Evolutionary conservation across 305 asterid species (phyloP), one percentile per base, ranked within the genome.

Genomic region (Solanum hybrid): DNA sequence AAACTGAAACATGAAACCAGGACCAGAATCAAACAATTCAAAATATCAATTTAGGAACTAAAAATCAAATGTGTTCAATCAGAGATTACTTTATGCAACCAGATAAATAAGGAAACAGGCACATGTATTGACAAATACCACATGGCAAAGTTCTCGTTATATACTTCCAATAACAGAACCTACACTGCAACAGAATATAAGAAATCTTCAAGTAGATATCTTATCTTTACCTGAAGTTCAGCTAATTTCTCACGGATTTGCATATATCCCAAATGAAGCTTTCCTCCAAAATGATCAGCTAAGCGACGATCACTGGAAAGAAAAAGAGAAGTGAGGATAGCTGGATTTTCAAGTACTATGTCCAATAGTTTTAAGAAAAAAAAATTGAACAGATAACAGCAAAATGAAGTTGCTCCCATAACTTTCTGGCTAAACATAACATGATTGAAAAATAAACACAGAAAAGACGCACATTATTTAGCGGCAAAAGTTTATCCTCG

Each of bases 401-500:
- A 84, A 51, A 56, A 29, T n/a, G 90, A 79, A 88, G 88, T 81
- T 88, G 87, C 89, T 93, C 94, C 90, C 79, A 66, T 60, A 89
- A 76, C 89, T 88, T 92, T 88, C 92, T 91, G 94, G 92, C 95
- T 90, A 91, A 89, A 91, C 92, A 92, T 91, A 91, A 93, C 98
- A 94, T 89, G 95, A 96, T 89, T 92, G 75, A 92, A 93, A 94
- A 90, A 94, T 93, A 89, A 93, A 93, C 95, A 93, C 94, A 95
- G 94, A 93, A 94, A 95, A 92, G 93, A 96, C 99, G 98, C 99
- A 96, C 99, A 96, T 96, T 96, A 96, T 94, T 94, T 95, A 95
- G 99, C 98, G 91, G 98, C 96, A 96, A 93, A 95, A 96, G 98
- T 93, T 87, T 93, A 96, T 95, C 99, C 98, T 93, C 98, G 98